phyloP scores from a whole-genome alignment of 805 yeast species.

The Starmerella potacharoeniae region DNA sequence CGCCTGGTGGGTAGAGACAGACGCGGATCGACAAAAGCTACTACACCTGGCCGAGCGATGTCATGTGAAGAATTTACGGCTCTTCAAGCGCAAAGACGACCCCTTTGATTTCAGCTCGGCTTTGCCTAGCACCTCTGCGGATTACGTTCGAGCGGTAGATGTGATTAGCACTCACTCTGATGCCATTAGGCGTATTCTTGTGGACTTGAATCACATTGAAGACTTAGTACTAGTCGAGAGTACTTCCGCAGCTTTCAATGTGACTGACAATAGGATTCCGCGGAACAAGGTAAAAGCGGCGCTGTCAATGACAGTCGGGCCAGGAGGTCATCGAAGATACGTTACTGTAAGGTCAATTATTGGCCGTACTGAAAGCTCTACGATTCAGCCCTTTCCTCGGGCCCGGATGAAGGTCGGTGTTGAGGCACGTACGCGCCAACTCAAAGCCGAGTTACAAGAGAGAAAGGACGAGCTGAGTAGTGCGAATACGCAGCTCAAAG shows the following conservation, averaged over 20 bases:
- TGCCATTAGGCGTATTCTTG: slow-evolving; percentile 18
- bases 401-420: slow-evolving; percentile 2
- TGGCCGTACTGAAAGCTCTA: not conserved
- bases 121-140: slow-evolving; percentile 30
- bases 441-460: not conserved
- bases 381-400: not conserved
- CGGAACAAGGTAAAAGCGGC: not conserved
- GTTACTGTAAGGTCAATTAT: not conserved
- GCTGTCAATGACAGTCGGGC: not conserved
- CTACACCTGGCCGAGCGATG: slow-evolving; percentile 12
- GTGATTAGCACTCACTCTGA: slow-evolving; percentile 40
- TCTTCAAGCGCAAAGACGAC: slow-evolving; percentile 46
- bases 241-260: not conserved
- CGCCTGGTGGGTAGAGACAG: slow-evolving; percentile 57
- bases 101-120: slow-evolving; percentile 42
- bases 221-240: not conserved
- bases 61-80: slow-evolving; percentile 29
- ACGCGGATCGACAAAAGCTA: slow-evolving; percentile 41
- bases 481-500: not conserved
- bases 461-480: not conserved
- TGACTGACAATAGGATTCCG: not conserved
- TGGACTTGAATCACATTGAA: slow-evolving; percentile 25
- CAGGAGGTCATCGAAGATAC: not conserved
- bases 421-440: slow-evolving; percentile 1
- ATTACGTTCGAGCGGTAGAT: slow-evolving; percentile 45